Base-by-base conservation (phyloP, 2,329 filamentous ascomycete species). In the Fusarium heterosporum region DNA sequence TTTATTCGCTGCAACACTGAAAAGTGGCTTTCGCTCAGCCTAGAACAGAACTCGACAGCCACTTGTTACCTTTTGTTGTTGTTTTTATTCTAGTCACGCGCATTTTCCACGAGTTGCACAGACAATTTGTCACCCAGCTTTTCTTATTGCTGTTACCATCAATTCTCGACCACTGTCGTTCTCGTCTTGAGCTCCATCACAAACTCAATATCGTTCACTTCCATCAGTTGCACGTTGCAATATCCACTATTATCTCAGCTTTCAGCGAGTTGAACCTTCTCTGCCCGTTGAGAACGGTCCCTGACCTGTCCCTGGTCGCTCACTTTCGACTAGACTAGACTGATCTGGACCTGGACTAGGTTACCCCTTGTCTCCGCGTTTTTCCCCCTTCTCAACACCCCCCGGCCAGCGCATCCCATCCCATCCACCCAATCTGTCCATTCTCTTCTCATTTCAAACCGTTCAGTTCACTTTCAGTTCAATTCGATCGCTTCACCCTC, bases 341-440 rank as follows among this genome's bases (percentile, higher is more conserved):
- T 57, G 36, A 45, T 49, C 48, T 56, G 42, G 57, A 61, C 45
- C 39, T 57, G 56, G 56, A 54, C 53, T 61, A 34, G 55, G 41
- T 34, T 64, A 34, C 69, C 68, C 69, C 69, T 71, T 61, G 66
- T 65, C 69, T 65, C 56, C 56, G 66, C 56, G 65, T 49, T 71
- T 66, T 41, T 55, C 61, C 60, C 61, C 68, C 62, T 66, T 53
- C 65, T 43, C 63, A 22, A 22, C 22, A 60, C 67, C 56, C 59
- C 34, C 55, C 64, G 62, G 50, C 58, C 69, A 65, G 48, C 55
- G 52, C 64, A 68, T 70, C 61, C 58, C 50, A 40, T 49, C 56
- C 56, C 46, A 60, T 61, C 59, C 59, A 62, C 52, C 40, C 59
- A 62, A 63, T 62, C 59, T 62, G 60, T 57, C 51, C 60, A 58